A percentile compares a stretch with the other conserved stretches of the same genome.
Evolutionary conservation across 352 stramenopile genomes (phyloP).

Genomic region (Globisporangium alternatum): DNA sequence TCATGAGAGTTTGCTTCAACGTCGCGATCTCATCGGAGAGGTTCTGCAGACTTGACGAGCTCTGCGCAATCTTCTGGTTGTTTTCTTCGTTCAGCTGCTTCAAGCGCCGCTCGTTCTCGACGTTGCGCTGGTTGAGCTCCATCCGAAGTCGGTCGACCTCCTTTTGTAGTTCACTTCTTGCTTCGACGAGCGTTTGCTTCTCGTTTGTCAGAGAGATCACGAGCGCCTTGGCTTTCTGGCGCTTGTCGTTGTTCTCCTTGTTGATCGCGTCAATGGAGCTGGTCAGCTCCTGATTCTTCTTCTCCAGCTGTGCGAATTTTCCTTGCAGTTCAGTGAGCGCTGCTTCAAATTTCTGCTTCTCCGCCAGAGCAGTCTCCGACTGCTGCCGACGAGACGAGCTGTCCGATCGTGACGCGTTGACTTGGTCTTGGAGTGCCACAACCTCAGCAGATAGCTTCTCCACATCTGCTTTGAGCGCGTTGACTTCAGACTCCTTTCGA

Average conservation of each 20-base stretch:
- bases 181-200: slow-evolving; percentile 51
- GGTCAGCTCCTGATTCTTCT: slow-evolving; percentile 52
- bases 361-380: slow-evolving; percentile 33
- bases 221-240: slow-evolving; percentile 67
- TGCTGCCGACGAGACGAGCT: slow-evolving; percentile 42
- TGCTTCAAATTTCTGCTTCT: slow-evolving; percentile 48
- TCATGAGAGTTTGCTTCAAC: slow-evolving; percentile 52
- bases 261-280: slow-evolving; percentile 38
- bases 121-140: slow-evolving; percentile 75
- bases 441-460: slow-evolving; percentile 42
- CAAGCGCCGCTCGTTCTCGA: slow-evolving; percentile 61
- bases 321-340: slow-evolving; percentile 31
- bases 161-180: slow-evolving; percentile 46
- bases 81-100: slow-evolving; percentile 62
- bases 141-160: slow-evolving; percentile 72
- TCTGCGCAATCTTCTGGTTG: slow-evolving; percentile 45
- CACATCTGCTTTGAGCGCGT: slow-evolving; percentile 40
- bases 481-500: slow-evolving; percentile 50
- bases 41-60: slow-evolving; percentile 37
- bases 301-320: slow-evolving; percentile 43
- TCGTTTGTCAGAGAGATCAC: slow-evolving; percentile 64
- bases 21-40: slow-evolving; percentile 58
- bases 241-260: slow-evolving; percentile 63
- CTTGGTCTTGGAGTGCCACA: slow-evolving; percentile 34
- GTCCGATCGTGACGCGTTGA: slow-evolving; percentile 40